Base-by-base conservation (phyloP, 202 grass and related monocot species). In the Setaria viridis region DNA sequence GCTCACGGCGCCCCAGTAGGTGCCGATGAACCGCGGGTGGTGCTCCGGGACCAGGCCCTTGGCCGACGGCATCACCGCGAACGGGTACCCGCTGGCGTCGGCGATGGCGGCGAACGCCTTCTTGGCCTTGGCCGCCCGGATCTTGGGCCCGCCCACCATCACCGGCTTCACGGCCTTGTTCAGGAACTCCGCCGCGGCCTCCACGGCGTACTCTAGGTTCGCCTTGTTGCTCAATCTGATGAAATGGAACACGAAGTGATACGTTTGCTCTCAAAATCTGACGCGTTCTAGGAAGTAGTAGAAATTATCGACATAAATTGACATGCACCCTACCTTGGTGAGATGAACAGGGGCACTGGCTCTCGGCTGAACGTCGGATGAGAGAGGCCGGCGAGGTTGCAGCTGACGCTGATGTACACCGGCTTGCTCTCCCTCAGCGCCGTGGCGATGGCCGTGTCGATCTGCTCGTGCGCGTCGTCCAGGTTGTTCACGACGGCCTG, bases 1-100 rank as follows among this genome's bases (percentile, higher is more conserved):
- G 89, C 89, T 88, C 19, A 91, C 86, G 30, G 89, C 89, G 62
- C 86, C 86, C 89, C 89, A 91, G 69, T 91, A 91, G 21, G 89
- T 91, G 76, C 89, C 89, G 76, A 91, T 87, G 85, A 91, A 91
- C 57, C 76, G 82, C 42, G 86, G 86, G 86, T 85, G 86, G 82
- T 91, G 76, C 77, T 91, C 89, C 3, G 86, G 86, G 25, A 82
- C 86, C n/a, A 91, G 86, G 33, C 89, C 89, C 82, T 91, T 91
- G 17, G 77, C 89, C 2, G 89, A 85, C 6, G 89, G 86, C 89
- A 91, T 88, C 25, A 91, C 82, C 0, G 86, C 82, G 41, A 91
- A 85, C 0, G 89, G 89, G 58, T 76, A 91, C 70, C 89, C 89
- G 63, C 81, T 88, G 5, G 62, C 82, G 29, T 88, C 71, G 0